A percentile compares a stretch with the other conserved stretches of the same genome.
phyloP scores from a whole-genome alignment of 331 rosid species.

The Malus hybrid region DNA sequence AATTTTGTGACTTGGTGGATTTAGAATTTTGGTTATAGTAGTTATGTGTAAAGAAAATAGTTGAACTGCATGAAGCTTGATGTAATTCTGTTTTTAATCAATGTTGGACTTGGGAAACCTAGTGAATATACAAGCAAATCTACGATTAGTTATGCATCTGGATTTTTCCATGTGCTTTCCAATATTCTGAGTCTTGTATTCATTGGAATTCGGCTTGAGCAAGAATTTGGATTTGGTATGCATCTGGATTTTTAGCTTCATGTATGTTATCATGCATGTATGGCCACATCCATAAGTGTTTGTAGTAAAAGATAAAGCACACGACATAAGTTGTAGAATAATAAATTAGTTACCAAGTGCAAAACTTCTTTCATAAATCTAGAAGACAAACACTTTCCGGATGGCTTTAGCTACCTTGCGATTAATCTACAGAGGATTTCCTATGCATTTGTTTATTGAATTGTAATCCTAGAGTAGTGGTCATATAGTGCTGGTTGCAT shows the following conservation, averaged over 20 bases:
- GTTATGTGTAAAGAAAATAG: not conserved
- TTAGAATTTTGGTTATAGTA: not conserved
- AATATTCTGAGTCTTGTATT: conserved; percentile 88
- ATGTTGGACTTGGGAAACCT: not conserved
- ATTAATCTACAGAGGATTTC: not conserved
- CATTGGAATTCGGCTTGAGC: conserved; percentile 41
- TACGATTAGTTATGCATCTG: conserved; percentile 32
- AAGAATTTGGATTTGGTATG: too few species aligned
- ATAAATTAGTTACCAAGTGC: too few species aligned
- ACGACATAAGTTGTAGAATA: too few species aligned
- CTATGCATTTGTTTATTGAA: not conserved
- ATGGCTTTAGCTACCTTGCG: not conserved
- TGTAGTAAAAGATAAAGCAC: too few species aligned
- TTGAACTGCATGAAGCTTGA: not conserved
- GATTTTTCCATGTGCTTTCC: conserved; percentile 82
- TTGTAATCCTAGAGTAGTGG: not conserved
- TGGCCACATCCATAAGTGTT: too few species aligned
- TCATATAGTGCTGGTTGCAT: too few species aligned
- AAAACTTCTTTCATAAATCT: not conserved
- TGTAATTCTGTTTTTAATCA: not conserved
- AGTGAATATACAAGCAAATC: too few species aligned
- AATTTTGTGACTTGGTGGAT: not conserved
- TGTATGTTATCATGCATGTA: too few species aligned
- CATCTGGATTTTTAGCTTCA: too few species aligned
- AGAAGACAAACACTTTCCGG: not conserved